These are phyloP conservation scores for Phyllachora maydis DNA, from an alignment of 2,329 filamentous ascomycete genomes.

Conservation along the genomic window DNA sequence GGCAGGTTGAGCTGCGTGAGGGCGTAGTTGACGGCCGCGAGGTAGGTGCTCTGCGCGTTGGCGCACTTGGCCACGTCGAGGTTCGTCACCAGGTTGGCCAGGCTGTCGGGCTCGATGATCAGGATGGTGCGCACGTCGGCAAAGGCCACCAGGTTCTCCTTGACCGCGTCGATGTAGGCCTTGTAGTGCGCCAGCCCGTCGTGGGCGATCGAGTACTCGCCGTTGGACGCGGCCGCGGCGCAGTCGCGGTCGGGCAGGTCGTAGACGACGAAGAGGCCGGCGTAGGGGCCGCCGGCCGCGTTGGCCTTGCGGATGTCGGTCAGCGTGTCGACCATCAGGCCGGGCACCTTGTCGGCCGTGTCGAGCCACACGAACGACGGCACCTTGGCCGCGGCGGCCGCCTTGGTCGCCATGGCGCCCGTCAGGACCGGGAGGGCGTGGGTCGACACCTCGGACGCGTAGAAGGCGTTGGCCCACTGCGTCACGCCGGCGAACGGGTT, in stretches of 20 bases:
- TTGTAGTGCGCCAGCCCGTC: constrained; percentile 31
- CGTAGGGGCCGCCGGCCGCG: constrained; percentile 16
- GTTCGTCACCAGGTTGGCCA: constrained; percentile 39
- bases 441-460: constrained; percentile 29
- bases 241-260: constrained; percentile 38
- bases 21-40: constrained; percentile 27
- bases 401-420: constrained; percentile 28
- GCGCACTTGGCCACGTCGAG: constrained; percentile 25
- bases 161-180: constrained; percentile 29
- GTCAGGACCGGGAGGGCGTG: constrained; percentile 42
- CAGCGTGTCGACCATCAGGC: constrained; percentile 21
- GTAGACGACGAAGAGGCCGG: constrained; percentile 31
- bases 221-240: constrained; percentile 32
- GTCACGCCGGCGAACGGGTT: constrained; percentile 29
- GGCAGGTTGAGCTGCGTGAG: constrained; percentile 28
- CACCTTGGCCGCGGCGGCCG: constrained; percentile 27
- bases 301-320: constrained; percentile 13
- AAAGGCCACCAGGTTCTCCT: constrained; percentile 17
- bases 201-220: constrained; percentile 28
- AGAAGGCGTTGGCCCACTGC: constrained; percentile 32
- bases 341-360: constrained; percentile 23
- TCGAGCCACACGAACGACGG: constrained; percentile 33
- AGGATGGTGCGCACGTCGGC: constrained; percentile 21
- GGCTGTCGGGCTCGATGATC: constrained; percentile 32
- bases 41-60: constrained; percentile 23